Evolutionary conservation across 2,329 filamentous ascomycete species (phyloP), one percentile per base, ranked within the genome.

Genomic region (Biscogniauxia marginata): DNA sequence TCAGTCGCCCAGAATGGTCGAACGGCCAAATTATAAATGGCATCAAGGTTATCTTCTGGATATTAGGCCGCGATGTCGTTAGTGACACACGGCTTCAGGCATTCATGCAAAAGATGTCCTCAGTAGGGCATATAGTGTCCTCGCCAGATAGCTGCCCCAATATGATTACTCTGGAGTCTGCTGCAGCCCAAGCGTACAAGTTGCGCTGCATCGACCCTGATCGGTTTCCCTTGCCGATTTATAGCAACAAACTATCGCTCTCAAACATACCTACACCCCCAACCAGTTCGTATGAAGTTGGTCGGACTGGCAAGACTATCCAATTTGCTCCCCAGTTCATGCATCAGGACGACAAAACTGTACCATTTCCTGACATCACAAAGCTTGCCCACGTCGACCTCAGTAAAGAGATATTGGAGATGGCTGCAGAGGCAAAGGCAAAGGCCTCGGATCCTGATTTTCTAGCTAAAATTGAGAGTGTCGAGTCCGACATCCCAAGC

Each of bases 11-110:
- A 3, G 93, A 97, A 71, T 93, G 90, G 86, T 75, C 79, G 18
- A 82, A 83, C 39, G 65, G 77, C 9, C 75, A 83, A 24, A 75
- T 96, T 30, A 90, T 91, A 79, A 77, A 77, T 6, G 83, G 87
- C 49, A 72, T 97, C 47, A 76, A 81, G 47, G 81, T 81, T 44
- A 83, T 96, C 49, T 83, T 95, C 64, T 99, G 95, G 93, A 86
- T 91, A 21, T 80, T 97, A 22, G 91, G 90, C 0, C 79, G 81
- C 4, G 85, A 82, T 2, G 79, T 98, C 13, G 77, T 81, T 6
- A 75, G 80, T 3, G 82, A 95, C 69, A 67, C 80, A 9, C 79
- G 78, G 20, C 73, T 99, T 18, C 80, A 81, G 54, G 74, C 81
- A 1, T 96, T 96, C 69, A 90, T 96, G 72, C 66, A 80, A 23